These are phyloP conservation scores for Globisporangium viniferum DNA, from an alignment of 352 stramenopile species.

Conservation along the genomic window DNA sequence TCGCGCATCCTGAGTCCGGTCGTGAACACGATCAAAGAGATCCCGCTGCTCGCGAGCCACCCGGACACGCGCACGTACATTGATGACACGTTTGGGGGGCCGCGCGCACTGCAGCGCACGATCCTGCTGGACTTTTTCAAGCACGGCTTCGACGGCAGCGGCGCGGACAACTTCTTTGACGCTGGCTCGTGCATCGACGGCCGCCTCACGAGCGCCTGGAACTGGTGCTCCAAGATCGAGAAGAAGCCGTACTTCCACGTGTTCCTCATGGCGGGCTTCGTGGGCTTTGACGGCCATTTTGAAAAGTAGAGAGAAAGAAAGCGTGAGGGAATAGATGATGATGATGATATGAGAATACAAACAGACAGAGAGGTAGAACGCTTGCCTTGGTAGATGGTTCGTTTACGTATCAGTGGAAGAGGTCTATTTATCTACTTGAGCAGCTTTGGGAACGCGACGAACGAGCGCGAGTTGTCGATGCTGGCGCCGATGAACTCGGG, in stretches of 20 bases:
- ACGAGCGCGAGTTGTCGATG: constrained; percentile 60
- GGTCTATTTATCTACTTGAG: constrained; percentile 24
- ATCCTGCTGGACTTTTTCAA: constrained; percentile 93
- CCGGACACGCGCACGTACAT: constrained; percentile 68
- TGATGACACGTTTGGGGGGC: constrained; percentile 59
- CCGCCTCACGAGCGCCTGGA: constrained; percentile 90
- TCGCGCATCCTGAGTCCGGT: constrained; percentile 63
- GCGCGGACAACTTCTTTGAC: constrained; percentile 86
- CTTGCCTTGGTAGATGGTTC: neutral
- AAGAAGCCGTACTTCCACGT: constrained; percentile 92
- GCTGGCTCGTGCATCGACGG: constrained; percentile 90
- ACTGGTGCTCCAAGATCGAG: constrained; percentile 90
- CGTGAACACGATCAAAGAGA: constrained; percentile 54
- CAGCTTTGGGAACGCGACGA: constrained; percentile 68
- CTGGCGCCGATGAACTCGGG: constrained; percentile 29
- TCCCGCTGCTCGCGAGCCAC: constrained; percentile 36
- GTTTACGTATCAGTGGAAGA: neutral
- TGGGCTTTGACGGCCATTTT: constrained; percentile 92
- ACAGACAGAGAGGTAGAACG: neutral
- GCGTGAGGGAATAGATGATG: neutral
- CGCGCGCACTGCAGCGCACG: constrained; percentile 65
- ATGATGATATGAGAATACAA: neutral
- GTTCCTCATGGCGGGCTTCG: constrained; percentile 90
- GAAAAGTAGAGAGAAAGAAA: constrained; percentile 51
- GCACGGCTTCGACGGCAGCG: constrained; percentile 90